These are phyloP conservation scores for Leptographium wingfieldii DNA, from an alignment of 2,329 filamentous ascomycete genomes.

Conservation along the genomic window DNA sequence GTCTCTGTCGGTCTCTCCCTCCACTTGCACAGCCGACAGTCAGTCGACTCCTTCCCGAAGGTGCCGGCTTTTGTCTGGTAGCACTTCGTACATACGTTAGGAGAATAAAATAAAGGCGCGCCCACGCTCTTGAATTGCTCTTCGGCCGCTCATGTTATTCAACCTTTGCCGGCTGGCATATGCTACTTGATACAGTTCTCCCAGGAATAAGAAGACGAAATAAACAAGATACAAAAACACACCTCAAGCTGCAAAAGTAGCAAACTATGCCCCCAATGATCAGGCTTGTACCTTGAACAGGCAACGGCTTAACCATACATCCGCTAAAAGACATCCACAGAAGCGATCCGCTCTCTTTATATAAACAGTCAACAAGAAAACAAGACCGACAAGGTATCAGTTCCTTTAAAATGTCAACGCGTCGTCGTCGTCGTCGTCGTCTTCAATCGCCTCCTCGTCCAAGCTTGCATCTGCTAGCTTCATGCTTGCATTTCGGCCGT, in stretches of 20 bases:
- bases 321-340: not conserved
- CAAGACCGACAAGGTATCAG: not conserved
- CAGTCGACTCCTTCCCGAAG: not conserved
- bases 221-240: not conserved
- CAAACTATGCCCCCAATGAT: not conserved
- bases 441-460: constrained; percentile 5
- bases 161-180: not conserved
- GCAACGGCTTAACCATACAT: too few relatives aligned
- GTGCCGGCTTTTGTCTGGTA: not conserved
- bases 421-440: not conserved
- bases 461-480: not conserved
- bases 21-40: not conserved
- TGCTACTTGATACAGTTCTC: not conserved
- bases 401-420: not conserved
- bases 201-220: not conserved
- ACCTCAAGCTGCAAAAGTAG: not conserved
- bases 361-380: not conserved
- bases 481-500: not conserved
- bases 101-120: not conserved
- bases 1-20: not conserved
- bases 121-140: not conserved
- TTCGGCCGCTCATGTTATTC: not conserved
- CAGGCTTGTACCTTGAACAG: too few relatives aligned
- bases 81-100: not conserved
- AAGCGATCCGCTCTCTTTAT: too few relatives aligned